Conservation (phyloP, 345 rosid species). For the Pelargonium nanum region DNA sequence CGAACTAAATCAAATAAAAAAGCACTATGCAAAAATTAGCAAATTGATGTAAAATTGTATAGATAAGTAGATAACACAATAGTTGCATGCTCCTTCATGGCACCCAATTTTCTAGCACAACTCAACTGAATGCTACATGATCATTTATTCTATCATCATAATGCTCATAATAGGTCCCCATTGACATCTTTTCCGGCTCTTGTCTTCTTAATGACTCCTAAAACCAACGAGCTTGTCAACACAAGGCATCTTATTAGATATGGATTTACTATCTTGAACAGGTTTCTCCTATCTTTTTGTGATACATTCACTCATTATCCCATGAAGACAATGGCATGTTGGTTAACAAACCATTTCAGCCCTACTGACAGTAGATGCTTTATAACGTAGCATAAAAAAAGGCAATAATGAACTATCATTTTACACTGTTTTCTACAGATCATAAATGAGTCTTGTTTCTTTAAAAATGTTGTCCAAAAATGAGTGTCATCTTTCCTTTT, state of each 20-base stretch:
- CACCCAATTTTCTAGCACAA: neutral
- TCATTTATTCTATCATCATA: neutral
- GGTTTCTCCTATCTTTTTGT: no score
- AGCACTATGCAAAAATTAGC: neutral
- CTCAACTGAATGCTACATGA: neutral
- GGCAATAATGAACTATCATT: neutral
- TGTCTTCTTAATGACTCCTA: neutral
- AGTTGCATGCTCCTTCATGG: neutral
- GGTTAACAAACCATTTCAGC: no score
- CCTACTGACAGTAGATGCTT: no score
- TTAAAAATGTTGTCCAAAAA: no score
- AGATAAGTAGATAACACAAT: no score
- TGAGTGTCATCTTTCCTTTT: no score
- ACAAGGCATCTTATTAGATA: neutral
- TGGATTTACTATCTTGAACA: no score
- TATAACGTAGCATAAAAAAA: no score
- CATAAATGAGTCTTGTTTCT: no score
- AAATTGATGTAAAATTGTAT: neutral
- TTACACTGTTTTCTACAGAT: neutral
- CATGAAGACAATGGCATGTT: no score
- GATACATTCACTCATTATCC: no score
- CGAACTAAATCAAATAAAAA: neutral
- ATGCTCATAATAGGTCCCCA: neutral
- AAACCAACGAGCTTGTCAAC: neutral
- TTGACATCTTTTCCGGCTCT: neutral